Conservation (phyloP, 2,329 filamentous ascomycete genomes). For the Cladosporium sp. region DNA sequence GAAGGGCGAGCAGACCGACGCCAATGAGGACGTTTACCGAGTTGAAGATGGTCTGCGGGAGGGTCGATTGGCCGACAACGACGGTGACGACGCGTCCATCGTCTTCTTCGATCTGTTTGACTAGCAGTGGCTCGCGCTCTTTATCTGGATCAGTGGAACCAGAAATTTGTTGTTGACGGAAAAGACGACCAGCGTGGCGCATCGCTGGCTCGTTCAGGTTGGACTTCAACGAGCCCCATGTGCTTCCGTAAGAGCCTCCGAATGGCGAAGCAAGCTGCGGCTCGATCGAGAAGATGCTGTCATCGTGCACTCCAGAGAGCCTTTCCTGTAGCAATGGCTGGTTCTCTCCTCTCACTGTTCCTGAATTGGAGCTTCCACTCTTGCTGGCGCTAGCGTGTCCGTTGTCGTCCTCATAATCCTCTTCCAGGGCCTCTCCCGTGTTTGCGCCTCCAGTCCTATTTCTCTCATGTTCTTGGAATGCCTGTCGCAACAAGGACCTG, state of each 20-base stretch:
- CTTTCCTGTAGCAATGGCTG: slow-evolving; percentile 32
- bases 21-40: slow-evolving; percentile 92
- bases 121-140: slow-evolving; percentile 71
- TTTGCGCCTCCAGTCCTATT: slow-evolving; percentile 27
- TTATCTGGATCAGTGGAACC: slow-evolving; percentile 46
- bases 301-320: slow-evolving; percentile 38
- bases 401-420: slow-evolving; percentile 34
- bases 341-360: slow-evolving; percentile 16
- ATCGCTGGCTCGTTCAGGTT: slow-evolving; percentile 59
- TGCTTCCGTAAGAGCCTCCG: slow-evolving; percentile 69
- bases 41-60: slow-evolving; percentile 95
- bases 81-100: slow-evolving; percentile 82
- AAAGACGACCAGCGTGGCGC: slow-evolving; percentile 56
- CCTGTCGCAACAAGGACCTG: slow-evolving; percentile 46
- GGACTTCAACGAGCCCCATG: slow-evolving; percentile 61
- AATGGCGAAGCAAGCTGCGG: slow-evolving; percentile 66
- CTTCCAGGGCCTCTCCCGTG: slow-evolving; percentile 25
- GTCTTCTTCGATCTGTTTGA: slow-evolving; percentile 82
- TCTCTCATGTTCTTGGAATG: slow-evolving; percentile 39
- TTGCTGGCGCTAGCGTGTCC: slow-evolving; percentile 5
- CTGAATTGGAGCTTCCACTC: slow-evolving; percentile 1
- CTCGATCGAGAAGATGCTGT: slow-evolving; percentile 52
- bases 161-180: slow-evolving; percentile 50
- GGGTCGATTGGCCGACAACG: slow-evolving; percentile 88
- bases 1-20: slow-evolving; percentile 84